Conservation (phyloP, 192 early-diverging fungal genomes). For the Umbelopsis ramanniana region DNA sequence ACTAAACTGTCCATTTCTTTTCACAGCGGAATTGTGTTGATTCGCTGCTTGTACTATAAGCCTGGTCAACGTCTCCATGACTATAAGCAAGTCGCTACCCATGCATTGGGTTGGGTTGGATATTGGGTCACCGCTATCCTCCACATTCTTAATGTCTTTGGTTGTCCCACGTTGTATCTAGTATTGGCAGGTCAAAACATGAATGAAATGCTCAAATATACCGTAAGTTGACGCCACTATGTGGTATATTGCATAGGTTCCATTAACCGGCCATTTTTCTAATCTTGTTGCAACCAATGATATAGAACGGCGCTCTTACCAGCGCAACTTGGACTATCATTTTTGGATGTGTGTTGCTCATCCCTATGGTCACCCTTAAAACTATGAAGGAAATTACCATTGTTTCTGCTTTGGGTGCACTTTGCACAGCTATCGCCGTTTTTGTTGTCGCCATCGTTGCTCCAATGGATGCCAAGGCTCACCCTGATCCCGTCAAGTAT, state of each 20-base stretch:
- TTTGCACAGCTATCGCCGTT: constrained; percentile 76
- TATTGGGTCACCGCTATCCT: constrained; percentile 61
- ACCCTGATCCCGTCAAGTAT: constrained; percentile 36
- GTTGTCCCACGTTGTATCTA: constrained; percentile 71
- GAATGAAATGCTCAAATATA: constrained; percentile 54
- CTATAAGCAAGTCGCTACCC: constrained; percentile 71
- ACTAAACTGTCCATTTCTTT: background rate
- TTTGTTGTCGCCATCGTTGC: constrained; percentile 70
- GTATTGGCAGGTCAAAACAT: constrained; percentile 78
- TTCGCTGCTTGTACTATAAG: constrained; percentile 81
- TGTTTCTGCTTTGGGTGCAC: constrained; percentile 75
- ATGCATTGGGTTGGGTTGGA: constrained; percentile 75
- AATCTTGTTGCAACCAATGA: constrained; percentile 16
- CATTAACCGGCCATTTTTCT: background rate
- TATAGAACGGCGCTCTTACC: constrained; percentile 23
- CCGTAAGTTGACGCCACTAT: constrained; percentile 21
- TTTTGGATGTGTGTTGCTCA: constrained; percentile 62
- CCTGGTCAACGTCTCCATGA: constrained; percentile 46
- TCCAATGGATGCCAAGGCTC: constrained; percentile 49
- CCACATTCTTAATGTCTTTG: constrained; percentile 68
- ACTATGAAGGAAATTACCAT: constrained; percentile 80
- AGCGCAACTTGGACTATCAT: constrained; percentile 65
- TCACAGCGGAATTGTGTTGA: constrained; percentile 67
- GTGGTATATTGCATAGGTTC: background rate
- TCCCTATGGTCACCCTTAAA: constrained; percentile 78